Conservation (phyloP, 2,329 filamentous ascomycete species). For the Pyrenophora seminiperda region DNA sequence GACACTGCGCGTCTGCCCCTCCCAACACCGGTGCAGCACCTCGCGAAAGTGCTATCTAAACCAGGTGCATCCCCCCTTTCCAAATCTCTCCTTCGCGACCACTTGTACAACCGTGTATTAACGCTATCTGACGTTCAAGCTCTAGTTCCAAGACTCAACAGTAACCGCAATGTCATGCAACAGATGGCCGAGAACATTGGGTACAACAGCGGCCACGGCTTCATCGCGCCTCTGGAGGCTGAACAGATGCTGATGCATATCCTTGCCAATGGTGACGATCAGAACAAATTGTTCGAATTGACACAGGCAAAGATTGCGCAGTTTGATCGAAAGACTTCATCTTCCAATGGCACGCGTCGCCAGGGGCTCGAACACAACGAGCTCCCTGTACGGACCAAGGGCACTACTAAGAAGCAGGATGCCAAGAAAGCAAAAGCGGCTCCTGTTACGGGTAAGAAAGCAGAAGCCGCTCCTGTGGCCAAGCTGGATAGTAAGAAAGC, state of each 20-base stretch:
- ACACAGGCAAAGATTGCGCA: not conserved
- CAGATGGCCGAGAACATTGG: constrained; percentile 11
- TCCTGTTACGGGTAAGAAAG: too few species aligned
- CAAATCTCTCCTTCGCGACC: not conserved
- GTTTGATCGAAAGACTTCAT: not conserved
- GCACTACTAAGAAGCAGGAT: not conserved
- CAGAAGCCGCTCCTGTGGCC: too few species aligned
- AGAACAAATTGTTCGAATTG: constrained; percentile 1
- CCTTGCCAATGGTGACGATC: not conserved
- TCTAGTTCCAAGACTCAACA: constrained; percentile 2
- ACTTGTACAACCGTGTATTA: not conserved
- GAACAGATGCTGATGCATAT: constrained; percentile 8
- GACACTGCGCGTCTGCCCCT: too few species aligned
- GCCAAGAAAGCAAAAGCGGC: too few species aligned
- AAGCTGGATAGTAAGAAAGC: too few species aligned
- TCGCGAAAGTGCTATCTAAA: not conserved
- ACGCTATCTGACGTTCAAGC: constrained; percentile 7
- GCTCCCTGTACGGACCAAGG: not conserved
- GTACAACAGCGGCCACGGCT: not conserved
- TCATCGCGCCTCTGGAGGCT: not conserved
- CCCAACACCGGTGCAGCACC: not conserved
- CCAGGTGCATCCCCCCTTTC: not conserved
- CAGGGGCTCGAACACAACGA: not conserved
- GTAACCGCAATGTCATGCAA: not conserved
- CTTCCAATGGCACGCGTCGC: not conserved